A percentile compares a stretch with the other conserved stretches of the same genome.
Conservation (phyloP, 78 protist species). For the Polysphondylium violaceum region DNA sequence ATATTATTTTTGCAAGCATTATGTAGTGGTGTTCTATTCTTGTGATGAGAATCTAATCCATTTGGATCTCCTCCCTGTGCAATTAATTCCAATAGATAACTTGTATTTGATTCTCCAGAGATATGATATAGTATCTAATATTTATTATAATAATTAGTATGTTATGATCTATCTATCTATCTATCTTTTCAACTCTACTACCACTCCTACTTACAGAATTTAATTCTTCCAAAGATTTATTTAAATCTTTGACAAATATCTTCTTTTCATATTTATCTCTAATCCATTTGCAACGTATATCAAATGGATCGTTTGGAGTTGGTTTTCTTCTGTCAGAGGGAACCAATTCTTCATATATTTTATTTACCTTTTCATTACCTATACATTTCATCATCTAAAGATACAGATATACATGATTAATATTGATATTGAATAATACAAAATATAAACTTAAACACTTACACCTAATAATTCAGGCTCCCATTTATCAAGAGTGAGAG, state of each 20-base stretch:
- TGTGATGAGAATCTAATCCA: background rate
- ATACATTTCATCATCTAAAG: slow-evolving; percentile 64
- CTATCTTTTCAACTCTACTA: too few species aligned
- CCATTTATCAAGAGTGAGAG: slow-evolving; percentile 76
- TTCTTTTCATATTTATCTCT: slow-evolving; percentile 65
- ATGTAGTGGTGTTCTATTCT: slow-evolving; percentile 32
- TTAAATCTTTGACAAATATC: slow-evolving; percentile 42
- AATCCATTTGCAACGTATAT: slow-evolving; percentile 51
- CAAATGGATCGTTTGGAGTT: slow-evolving; percentile 47
- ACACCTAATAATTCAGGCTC: slow-evolving; percentile 67
- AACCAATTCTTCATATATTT: slow-evolving; percentile 58
- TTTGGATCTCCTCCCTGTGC: slow-evolving; percentile 66
- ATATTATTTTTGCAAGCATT: slow-evolving; percentile 9
- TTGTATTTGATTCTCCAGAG: slow-evolving; percentile 16
- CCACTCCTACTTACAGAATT: slow-evolving; percentile 1
- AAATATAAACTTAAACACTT: background rate
- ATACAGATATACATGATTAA: background rate
- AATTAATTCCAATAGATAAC: slow-evolving; percentile 25
- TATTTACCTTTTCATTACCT: slow-evolving; percentile 86
- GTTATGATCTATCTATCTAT: too few species aligned
- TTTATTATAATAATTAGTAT: too few species aligned
- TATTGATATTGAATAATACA: background rate
- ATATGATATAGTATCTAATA: slow-evolving; percentile 19
- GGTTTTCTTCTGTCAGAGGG: slow-evolving; percentile 68
- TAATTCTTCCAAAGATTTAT: slow-evolving; percentile 41